Evolutionary conservation across 202 grass and related monocot species (phyloP), one percentile per base, ranked within the genome.

Genomic region (Tripidium arundinaceum): DNA sequence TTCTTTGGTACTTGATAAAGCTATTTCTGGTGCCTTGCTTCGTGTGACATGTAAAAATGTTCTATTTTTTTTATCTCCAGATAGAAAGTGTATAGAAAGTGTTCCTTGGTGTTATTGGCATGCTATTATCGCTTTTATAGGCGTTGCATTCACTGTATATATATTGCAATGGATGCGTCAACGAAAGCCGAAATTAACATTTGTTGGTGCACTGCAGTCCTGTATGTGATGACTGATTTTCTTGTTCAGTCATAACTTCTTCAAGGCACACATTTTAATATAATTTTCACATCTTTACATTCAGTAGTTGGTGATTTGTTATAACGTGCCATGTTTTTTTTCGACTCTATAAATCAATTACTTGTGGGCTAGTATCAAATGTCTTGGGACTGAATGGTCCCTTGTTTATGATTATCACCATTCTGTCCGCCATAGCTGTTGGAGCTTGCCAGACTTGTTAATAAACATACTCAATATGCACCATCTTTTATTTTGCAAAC

Each of bases 61-160:
- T 46, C 13, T 47, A 47, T 16, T 18, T 49, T 46, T 41, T 43
- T 12, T 0, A 50, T 50, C 47, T 50, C 47, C 47, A 50, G 16
- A 50, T 50, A 50, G 16, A 50, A n/a, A n/a, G n/a, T n/a, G n/a
- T n/a, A n/a, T n/a, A n/a, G n/a, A n/a, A 49, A 18, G 47, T 50
- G 16, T 15, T 50, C 16, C 7, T 7, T 63, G 7, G 4, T 38
- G 19, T n/a, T 6, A 26, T 58, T 39, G 4, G 3, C 36, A 14
- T 57, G n/a, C 5, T 36, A 18, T 8, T 34, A 47, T 88, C 38
- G 81, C 86, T 84, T 88, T 93, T 89, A 84, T 77, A 90, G 87
- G 93, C 83, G 90, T 93, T 93, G 88, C 88, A 78, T 93, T 87
- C 73, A 72, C 79, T 82, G 81, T 70, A 47, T 73, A 78, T 60